Percentiles rank a stretch among this genome's conserved stretches.
These are phyloP conservation scores for Clonostachys chloroleuca DNA, from an alignment of 2,329 filamentous ascomycete genomes.

Conservation along the genomic window DNA sequence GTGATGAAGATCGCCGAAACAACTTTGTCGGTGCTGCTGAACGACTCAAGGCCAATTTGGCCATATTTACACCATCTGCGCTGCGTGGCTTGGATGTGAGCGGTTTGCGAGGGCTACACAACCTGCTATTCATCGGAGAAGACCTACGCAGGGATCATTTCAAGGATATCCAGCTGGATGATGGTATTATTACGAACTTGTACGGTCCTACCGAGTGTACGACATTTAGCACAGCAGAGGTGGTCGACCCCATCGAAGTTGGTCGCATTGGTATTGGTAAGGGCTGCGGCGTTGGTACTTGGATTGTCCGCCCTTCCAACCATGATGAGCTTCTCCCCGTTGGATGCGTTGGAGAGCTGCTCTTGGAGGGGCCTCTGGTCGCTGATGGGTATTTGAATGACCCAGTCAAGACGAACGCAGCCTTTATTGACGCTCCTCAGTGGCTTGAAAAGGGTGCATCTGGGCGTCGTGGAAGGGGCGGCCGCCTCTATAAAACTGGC, in stretches of 20 bases:
- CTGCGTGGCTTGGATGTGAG: no score
- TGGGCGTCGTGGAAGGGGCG: neutral
- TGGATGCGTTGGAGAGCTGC: conserved; percentile 26
- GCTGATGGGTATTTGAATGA: conserved; percentile 26
- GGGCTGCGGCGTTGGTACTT: conserved; percentile 6
- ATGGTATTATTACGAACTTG: conserved; percentile 45
- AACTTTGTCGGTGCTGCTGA: conserved; percentile 35
- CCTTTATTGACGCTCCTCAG: conserved; percentile 1
- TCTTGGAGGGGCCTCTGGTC: conserved; percentile 44
- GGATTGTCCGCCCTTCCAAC: conserved; percentile 11
- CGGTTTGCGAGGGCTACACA: no score
- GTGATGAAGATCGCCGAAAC: conserved; percentile 5
- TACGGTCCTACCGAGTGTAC: conserved; percentile 44
- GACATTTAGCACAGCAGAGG: conserved; percentile 28
- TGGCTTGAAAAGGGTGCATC: neutral
- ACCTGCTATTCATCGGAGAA: no score
- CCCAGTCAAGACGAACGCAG: conserved; percentile 2
- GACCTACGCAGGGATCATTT: no score
- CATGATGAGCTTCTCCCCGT: neutral
- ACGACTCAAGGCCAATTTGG: conserved; percentile 37
- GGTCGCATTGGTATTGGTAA: conserved; percentile 8
- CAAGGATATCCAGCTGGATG: no score
- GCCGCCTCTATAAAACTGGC: conserved; percentile 8
- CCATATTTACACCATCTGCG: conserved; percentile 44
- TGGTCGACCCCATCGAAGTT: neutral